Evolutionary conservation across 208 protist species (phyloP).

Genomic region (Wallacemonas sp.): DNA sequence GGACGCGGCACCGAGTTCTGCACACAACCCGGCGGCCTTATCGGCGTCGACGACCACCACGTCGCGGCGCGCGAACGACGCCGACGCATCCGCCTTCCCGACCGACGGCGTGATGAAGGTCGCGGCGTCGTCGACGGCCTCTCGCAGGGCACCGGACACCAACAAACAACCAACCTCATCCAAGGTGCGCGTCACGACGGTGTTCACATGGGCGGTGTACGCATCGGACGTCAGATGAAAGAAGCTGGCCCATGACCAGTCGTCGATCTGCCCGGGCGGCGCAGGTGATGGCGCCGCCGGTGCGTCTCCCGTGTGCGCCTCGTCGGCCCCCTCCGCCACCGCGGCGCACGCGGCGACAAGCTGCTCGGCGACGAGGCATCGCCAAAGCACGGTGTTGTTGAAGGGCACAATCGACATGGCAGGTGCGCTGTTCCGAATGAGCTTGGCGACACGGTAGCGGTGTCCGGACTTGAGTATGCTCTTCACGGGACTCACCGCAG

Average conservation of each 20-base stretch:
- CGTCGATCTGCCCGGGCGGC: neutral
- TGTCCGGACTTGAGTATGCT: slow-evolving; percentile 54
- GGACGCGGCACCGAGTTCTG: no score
- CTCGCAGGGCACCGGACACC: neutral
- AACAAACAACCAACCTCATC: slow-evolving; percentile 9
- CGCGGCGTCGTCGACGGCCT: neutral
- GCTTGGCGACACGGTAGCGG: slow-evolving; percentile 28
- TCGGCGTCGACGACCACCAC: neutral
- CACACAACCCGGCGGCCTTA: neutral
- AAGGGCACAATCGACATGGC: slow-evolving; percentile 32
- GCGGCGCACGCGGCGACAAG: slow-evolving; percentile 1
- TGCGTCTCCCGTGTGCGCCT: neutral
- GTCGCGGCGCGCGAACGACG: neutral
- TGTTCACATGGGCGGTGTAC: slow-evolving; percentile 16
- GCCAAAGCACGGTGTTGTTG: slow-evolving; percentile 27
- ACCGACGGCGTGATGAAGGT: slow-evolving; percentile 1
- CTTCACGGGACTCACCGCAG: neutral
- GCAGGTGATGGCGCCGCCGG: neutral
- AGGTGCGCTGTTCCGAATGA: slow-evolving; percentile 35
- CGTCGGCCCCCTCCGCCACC: neutral
- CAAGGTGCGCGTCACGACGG: slow-evolving; percentile 1
- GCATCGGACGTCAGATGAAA: slow-evolving; percentile 19
- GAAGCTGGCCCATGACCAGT: neutral
- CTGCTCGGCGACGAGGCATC: slow-evolving; percentile 29
- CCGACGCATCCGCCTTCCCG: slow-evolving; percentile 14